Base-by-base conservation (phyloP, 306 rosid genomes). In the Rosa rugosa region DNA sequence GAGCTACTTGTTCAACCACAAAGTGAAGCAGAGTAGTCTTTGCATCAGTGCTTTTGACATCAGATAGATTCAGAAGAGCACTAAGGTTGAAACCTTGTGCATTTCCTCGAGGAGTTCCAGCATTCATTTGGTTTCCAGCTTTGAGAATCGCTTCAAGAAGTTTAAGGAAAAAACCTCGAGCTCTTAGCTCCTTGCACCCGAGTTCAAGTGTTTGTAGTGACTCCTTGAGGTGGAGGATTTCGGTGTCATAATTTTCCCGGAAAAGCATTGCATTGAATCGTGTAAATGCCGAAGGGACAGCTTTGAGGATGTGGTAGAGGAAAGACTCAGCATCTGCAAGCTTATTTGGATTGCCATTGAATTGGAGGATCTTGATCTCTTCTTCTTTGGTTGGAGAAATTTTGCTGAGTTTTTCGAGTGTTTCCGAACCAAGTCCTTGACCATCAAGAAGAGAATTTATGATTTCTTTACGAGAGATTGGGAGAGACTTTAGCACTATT, bases 81-180 rank as follows among this genome's bases (percentile, higher is more conserved):
- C 71, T 84, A 18, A 93, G 85, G 79, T 95, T 89, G 90, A 95
- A 95, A 9, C 91, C 99, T 80, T 88, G 90, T 8, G 93, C 96
- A 78, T 87, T 88, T 41, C 97, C 99, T 83, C 97, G 86, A 4
- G 91, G 75, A 51, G 99, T 94, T 77, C 97, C 99, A 23, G 93
- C 91, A 82, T 95, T 95, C 99, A 95, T 86, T 47, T 89, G 75
- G 71, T 92, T 92, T 54, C 98, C 93, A 5, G 99, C 90, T 83
- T 90, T 95, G 84, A 95, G 94, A 82, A 93, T 89, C 42, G 96
- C 98, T 77, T 95, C 98, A 0, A 95, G 90, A 22, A 95, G 94
- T 78, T 88, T 95, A 44, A 89, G 76, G 73, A 95, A 89, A 10
- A 95, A 79, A 8, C 88, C 88, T 11, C 89, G 84, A 45, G 79